Base-by-base conservation (phyloP, 2,329 filamentous ascomycete genomes). In the Plenodomus lindquistii region DNA sequence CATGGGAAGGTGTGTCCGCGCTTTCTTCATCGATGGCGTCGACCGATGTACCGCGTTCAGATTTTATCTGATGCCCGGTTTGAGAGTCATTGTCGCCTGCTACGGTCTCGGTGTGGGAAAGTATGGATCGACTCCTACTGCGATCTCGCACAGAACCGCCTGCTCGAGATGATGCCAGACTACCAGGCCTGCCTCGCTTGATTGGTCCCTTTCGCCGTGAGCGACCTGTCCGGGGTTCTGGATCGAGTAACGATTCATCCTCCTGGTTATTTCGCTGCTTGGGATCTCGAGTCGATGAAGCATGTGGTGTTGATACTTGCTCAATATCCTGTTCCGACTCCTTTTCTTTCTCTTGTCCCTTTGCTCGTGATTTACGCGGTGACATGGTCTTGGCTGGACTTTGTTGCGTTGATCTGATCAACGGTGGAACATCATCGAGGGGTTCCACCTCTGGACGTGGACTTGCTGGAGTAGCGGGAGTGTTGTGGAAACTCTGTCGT, bases 51-150 rank as follows among this genome's bases (percentile, higher is more conserved):
- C 70, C 73, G 11, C 75, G 76, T 56, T 81, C 79, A 10, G 69
- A 70, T 52, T 81, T 81, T 49, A 80, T 73, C 18, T 61, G 61
- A 36, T 70, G 67, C 20, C 69, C 69, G 24, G 65, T 63, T 34
- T 67, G 60, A 9, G 72, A 73, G 13, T 74, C 73, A 20, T 69
- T 73, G 42, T 76, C 73, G n/a, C 65, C 58, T 3, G 69, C 66
- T 27, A 74, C 48, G 0, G 71, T 74, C 19, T 77, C 76, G 4
- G 72, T 71, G 37, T 76, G 73, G 2, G 77, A 79, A 13, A 74
- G 62, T 37, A 79, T 69, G 11, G 78, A 80, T 29, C 76, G 76
- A 55, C 78, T 80, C 41, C 78, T 68, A 40, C 77, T 79, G 11
- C 75, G 70, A 39, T 71, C 73, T 49, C 73, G 72, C 20, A 69